These are phyloP conservation scores for Peniophora sp. DNA, from an alignment of 1,284 basidiomycete species.

Conservation along the genomic window DNA sequence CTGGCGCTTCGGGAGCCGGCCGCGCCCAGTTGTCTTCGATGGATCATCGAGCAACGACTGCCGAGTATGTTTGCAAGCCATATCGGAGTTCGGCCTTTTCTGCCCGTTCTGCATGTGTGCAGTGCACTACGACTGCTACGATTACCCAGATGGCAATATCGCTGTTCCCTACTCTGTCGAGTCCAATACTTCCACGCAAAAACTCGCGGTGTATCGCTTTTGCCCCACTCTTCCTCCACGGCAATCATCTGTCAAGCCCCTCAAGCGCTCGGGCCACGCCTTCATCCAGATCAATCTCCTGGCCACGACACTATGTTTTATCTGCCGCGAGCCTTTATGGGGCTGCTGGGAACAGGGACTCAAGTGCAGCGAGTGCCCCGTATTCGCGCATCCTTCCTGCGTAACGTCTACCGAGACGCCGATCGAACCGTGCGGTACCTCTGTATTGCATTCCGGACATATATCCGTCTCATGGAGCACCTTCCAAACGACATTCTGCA, in stretches of 20 bases:
- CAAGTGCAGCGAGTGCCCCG: conserved; percentile 53
- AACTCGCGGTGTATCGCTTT: conserved; percentile 54
- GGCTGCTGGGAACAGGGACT: conserved; percentile 56
- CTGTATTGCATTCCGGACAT: conserved; percentile 32
- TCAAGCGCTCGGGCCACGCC: conserved; percentile 31
- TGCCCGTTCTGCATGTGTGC: conserved; percentile 58
- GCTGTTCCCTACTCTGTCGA: conserved; percentile 43
- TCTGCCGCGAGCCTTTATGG: conserved; percentile 68
- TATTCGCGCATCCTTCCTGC: conserved; percentile 57
- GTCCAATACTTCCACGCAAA: conserved; percentile 37
- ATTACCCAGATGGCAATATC: conserved; percentile 54
- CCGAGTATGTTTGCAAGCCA: conserved; percentile 39
- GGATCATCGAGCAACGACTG: conserved; percentile 38
- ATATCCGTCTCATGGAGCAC: conserved; percentile 42
- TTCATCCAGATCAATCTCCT: conserved; percentile 62
- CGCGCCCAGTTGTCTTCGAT: conserved; percentile 24
- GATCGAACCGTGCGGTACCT: conserved; percentile 30
- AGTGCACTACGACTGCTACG: conserved; percentile 69
- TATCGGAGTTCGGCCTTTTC: conserved; percentile 54
- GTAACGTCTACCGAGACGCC: conserved; percentile 18
- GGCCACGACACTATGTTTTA: conserved; percentile 58
- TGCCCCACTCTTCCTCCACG: conserved; percentile 36
- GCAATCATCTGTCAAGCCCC: conserved; percentile 18
- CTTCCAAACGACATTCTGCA: conserved; percentile 47
- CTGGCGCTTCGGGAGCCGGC: conserved; percentile 43